Evolutionary conservation across 768 basidiomycete genomes (phyloP).

Genomic region (Jaapia argillacea): DNA sequence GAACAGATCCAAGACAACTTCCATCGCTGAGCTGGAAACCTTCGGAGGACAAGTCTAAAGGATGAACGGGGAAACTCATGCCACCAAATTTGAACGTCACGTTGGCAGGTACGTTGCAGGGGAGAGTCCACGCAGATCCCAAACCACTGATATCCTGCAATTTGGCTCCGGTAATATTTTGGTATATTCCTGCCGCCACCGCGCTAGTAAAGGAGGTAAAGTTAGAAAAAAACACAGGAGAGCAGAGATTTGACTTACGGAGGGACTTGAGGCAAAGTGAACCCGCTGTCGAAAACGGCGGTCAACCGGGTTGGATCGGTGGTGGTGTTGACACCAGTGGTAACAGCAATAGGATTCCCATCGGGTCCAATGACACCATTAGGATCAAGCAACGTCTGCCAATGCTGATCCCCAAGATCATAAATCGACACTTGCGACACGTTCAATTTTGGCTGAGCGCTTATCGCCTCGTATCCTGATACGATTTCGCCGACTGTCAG

Average conservation of each 20-base stretch:
- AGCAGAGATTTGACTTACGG: neutral
- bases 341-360: conserved; percentile 35
- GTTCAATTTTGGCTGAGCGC: conserved; percentile 37
- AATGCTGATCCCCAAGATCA: conserved; percentile 42
- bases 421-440: conserved; percentile 29
- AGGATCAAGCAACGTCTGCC: conserved; percentile 52
- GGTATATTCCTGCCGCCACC: conserved; percentile 55
- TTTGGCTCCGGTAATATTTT: conserved; percentile 40
- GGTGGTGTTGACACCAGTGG: conserved; percentile 33
- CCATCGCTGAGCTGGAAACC: conserved; percentile 11
- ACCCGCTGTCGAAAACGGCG: conserved; percentile 61
- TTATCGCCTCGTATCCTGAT: conserved; percentile 35
- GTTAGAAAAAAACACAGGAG: conserved; percentile 9
- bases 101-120: conserved; percentile 55
- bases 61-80: conserved; percentile 48
- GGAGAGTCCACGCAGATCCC: conserved; percentile 48
- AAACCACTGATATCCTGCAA: conserved; percentile 26
- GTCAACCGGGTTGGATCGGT: conserved; percentile 38
- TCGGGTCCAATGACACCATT: conserved; percentile 56
- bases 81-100: conserved; percentile 56
- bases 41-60: conserved; percentile 42
- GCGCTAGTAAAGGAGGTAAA: conserved; percentile 19
- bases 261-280: neutral
- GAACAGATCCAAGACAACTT: conserved; percentile 36
- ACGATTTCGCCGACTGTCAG: conserved; percentile 55